Evolutionary conservation across 768 basidiomycete species (phyloP), one percentile per base, ranked within the genome.

Genomic region (Leccinum disarticulatum): DNA sequence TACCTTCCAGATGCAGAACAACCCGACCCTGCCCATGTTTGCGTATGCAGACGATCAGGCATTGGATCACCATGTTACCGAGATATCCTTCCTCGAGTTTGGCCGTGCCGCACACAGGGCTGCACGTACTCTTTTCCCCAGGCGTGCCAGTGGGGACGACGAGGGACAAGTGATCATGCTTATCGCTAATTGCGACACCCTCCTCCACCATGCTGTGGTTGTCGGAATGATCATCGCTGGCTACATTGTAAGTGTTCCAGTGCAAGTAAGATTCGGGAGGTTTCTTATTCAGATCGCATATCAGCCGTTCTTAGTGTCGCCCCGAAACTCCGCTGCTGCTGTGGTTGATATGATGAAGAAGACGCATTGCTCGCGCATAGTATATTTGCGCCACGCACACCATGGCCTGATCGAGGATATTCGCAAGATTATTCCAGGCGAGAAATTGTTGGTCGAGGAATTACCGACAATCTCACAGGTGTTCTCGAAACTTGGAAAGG

Each of bases 401-500:
- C 35, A 54, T 10, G 17, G 14, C 7, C 46, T 70, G n/a, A 48
- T 67, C 8, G 41, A 59, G 6, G 56, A 41, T 1, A 53, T 66
- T 48, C 63, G 55, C 19, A 27, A 35, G 15, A 53, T 51, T 47
- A 8, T 54, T 27, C 9, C 43, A 2, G 55, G 52, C 8, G 33
- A 33, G 25, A 54, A 53, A 7, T 33, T 66, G 30, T 35, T 43
- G 2, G 47, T 66, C 17, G 53, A 59, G 2, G 65, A 62, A 46
- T 15, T 60, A 14, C 65, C 65, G 28, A 62, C 61, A 3, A 41
- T 80, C 2, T 25, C 55, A 0, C 52, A 70, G 10, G 60, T 77
- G 1, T 81, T 74, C 57, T 78, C 80, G 5, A 70, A 73, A 22
- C 70, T 79, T 11, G 77, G 76, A 1, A 43, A 36, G 8, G 76